phyloP scores from a whole-genome alignment of 192 early-diverging fungal genomes.

The Podochytrium sp. region DNA sequence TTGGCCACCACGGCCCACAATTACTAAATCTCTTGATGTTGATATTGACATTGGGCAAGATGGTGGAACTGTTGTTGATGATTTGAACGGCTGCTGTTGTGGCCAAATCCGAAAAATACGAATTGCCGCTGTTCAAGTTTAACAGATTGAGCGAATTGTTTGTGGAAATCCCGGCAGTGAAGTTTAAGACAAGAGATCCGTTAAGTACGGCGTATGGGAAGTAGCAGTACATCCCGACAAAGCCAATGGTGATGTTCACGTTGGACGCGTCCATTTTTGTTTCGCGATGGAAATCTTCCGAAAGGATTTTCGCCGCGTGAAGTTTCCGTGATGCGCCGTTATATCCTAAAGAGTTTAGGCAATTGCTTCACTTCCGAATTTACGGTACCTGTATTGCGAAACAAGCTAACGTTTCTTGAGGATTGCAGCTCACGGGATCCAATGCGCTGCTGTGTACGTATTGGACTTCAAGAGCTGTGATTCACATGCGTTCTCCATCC shows the following conservation, averaged over 20 bases:
- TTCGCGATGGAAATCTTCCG: too few relatives aligned
- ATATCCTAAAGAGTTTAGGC: too few relatives aligned
- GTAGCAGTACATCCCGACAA: slow-evolving; percentile 7
- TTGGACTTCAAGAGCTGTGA: too few relatives aligned
- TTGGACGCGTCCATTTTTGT: too few relatives aligned
- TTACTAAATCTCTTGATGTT: slow-evolving; percentile 8
- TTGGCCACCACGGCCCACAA: slow-evolving; percentile 6
- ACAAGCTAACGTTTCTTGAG: too few relatives aligned
- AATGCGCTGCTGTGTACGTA: too few relatives aligned
- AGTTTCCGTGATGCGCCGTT: too few relatives aligned
- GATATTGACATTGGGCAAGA: neutral
- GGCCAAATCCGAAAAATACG: neutral
- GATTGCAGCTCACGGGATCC: too few relatives aligned
- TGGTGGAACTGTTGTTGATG: neutral
- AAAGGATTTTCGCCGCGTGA: too few relatives aligned
- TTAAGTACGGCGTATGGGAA: neutral
- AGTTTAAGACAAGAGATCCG: slow-evolving; percentile 13
- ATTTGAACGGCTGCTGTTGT: neutral
- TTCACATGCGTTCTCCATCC: too few relatives aligned
- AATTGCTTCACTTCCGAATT: too few relatives aligned
- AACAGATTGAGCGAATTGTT: neutral
- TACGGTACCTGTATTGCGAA: too few relatives aligned
- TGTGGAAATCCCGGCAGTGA: neutral
- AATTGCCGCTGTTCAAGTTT: neutral
- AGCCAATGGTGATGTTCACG: neutral